Percentiles rank a stretch among this genome's conserved stretches.
phyloP scores from a whole-genome alignment of 2,329 filamentous ascomycete genomes.

The Mollisia scopiformis region DNA sequence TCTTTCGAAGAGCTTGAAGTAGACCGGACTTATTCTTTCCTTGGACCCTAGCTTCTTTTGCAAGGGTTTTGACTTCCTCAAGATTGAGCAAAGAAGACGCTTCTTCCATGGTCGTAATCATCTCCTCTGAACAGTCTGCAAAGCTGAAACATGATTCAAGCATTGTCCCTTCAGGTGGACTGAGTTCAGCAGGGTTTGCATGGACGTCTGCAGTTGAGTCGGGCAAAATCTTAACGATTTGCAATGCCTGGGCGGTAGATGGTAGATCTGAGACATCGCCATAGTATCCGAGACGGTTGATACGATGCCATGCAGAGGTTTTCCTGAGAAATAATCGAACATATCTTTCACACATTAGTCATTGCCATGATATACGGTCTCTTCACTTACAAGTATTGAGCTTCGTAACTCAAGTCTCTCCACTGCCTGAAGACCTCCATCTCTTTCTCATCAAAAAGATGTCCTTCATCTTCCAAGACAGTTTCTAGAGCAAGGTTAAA shows the following conservation, averaged over 20 bases:
- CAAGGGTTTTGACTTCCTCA: constrained; percentile 82
- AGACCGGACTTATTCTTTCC: constrained; percentile 89
- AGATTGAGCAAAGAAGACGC: constrained; percentile 80
- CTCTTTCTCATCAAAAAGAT: constrained; percentile 84
- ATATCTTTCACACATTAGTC: constrained; percentile 58
- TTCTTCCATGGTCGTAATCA: constrained; percentile 79
- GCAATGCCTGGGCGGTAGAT: constrained; percentile 66
- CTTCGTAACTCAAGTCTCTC: constrained; percentile 75
- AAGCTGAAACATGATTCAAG: constrained; percentile 70
- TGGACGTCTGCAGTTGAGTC: constrained; percentile 19
- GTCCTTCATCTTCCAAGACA: constrained; percentile 84
- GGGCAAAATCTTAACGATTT: constrained; percentile 60
- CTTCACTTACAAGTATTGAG: constrained; percentile 81
- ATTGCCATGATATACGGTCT: background rate
- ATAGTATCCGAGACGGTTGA: constrained; percentile 77
- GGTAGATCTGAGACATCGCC: constrained; percentile 79
- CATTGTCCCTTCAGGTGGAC: constrained; percentile 47
- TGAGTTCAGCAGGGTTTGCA: constrained; percentile 48
- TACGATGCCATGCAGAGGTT: constrained; percentile 86
- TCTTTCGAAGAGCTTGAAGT: constrained; percentile 70
- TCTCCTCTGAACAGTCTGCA: constrained; percentile 74
- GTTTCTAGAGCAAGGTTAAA: constrained; percentile 93
- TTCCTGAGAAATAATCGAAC: constrained; percentile 93
- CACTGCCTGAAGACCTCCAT: constrained; percentile 76
- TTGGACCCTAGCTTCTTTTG: constrained; percentile 83